phyloP scores from a whole-genome alignment of 176 grass and related monocot species.

The Phragmites australis region DNA sequence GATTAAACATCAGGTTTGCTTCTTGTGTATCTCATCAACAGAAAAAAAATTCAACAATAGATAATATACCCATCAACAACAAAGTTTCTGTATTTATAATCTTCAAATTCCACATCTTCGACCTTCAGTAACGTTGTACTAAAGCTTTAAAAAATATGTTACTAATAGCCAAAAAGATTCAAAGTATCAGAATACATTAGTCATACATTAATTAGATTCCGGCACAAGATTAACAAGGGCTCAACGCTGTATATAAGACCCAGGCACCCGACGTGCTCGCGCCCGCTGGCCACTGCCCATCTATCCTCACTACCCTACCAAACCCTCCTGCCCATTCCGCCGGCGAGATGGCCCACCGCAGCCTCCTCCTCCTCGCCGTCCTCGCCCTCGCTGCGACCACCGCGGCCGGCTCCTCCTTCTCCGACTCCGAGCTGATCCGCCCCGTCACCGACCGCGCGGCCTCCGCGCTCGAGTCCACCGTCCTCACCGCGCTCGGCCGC shows the following conservation, averaged over 20 bases:
- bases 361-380: slow-evolving; percentile 48
- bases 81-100: too few relatives aligned
- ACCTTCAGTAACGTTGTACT: too few relatives aligned
- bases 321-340: neutral
- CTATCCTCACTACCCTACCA: neutral
- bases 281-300: neutral
- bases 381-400: slow-evolving; percentile 31
- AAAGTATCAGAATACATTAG: too few relatives aligned
- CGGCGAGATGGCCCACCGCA: slow-evolving; percentile 54
- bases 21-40: too few relatives aligned
- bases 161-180: too few relatives aligned
- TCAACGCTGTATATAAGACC: slow-evolving; percentile 6
- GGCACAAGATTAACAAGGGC: neutral
- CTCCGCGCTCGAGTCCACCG: slow-evolving; percentile 67
- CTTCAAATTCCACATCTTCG: too few relatives aligned
- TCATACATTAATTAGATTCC: too few relatives aligned
- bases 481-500: slow-evolving; percentile 67
- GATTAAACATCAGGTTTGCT: too few relatives aligned
- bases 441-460: slow-evolving; percentile 65
- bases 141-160: too few relatives aligned
- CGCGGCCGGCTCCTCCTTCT: slow-evolving; percentile 31
- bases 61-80: too few relatives aligned
- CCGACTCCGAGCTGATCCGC: slow-evolving; percentile 71
- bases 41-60: too few relatives aligned
- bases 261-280: neutral